Evolutionary conservation across 2,329 filamentous ascomycete genomes (phyloP), one percentile per base, ranked within the genome.

Genomic region (Coleophoma eucalyptorum): DNA sequence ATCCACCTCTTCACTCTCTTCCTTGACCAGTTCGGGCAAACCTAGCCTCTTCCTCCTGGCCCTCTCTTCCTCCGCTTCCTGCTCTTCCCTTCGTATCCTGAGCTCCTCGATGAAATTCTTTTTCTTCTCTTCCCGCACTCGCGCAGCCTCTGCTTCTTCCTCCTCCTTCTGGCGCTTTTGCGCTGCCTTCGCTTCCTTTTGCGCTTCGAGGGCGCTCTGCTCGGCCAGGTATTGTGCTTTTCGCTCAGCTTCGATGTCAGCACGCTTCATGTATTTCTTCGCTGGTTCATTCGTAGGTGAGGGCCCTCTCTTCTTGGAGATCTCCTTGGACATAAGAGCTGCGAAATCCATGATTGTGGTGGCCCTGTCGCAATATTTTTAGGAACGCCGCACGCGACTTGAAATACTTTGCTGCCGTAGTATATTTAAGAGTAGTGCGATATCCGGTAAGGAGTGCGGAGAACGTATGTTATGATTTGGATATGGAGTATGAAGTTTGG

Each of bases 151-250:
- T 2, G 84, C 84, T 50, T 89, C 87, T 21, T 96, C 92, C 34
- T 96, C 92, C 49, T 97, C 93, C 20, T 84, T 81, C 69, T 95
- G 94, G 59, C 93, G 89, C 72, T 97, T 97, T 60, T 87, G 84
- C 1, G 81, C 79, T 1, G 82, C 74, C 56, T 84, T 85, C 54
- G 86, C 82, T 52, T 83, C 76, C 26, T 89, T 88, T 63, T 89
- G 84, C 37, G 76, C 78, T 59, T 91, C 88, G 48, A 90, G 75
- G 4, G 80, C 80, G 57, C 83, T 82, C 68, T 97, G 92, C 62
- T 96, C 90, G 13, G 87, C 86, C 2, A 83, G 74, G 72, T 99
- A 99, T 54, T 85, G 83, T 37, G 84, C 86, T 64, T 88, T 77
- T 48, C 94, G 86, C 62, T 89, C 83, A 48, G 88, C 87, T 76